Percentiles rank a stretch among this genome's conserved stretches.
Conservation (phyloP, 257 asterid species). For the Gardenia jasminoides region DNA sequence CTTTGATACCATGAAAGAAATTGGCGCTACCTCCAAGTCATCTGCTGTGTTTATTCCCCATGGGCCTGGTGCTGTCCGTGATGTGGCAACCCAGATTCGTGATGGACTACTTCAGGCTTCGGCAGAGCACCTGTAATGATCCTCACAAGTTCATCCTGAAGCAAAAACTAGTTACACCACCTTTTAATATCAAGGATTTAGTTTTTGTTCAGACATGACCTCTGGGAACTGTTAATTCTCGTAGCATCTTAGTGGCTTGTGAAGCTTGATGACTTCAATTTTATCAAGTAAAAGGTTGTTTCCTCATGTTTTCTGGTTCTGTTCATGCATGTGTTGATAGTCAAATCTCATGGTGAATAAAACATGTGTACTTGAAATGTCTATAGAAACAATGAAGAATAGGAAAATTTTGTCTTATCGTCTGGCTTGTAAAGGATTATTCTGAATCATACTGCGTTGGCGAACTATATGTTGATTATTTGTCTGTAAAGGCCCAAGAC, state of each 20-base stretch:
- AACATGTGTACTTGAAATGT: neutral
- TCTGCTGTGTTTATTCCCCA: conserved; percentile 57
- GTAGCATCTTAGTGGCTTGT: neutral
- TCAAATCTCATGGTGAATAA: neutral
- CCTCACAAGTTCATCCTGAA: neutral
- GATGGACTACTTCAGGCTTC: conserved; percentile 51
- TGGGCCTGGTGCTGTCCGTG: conserved; percentile 60
- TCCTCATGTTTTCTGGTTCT: neutral
- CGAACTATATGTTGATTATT: too few relatives aligned
- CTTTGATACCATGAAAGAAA: conserved; percentile 60
- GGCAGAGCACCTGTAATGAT: neutral
- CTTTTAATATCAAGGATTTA: neutral
- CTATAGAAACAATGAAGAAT: too few relatives aligned
- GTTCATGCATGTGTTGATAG: neutral
- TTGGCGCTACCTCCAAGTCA: conserved; percentile 53
- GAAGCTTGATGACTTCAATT: neutral
- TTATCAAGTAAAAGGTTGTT: neutral
- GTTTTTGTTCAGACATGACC: neutral
- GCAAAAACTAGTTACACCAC: neutral
- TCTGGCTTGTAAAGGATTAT: too few relatives aligned
- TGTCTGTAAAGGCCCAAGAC: too few relatives aligned
- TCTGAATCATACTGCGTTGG: too few relatives aligned
- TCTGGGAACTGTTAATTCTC: neutral
- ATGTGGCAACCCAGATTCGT: conserved; percentile 48
- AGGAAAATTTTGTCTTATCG: too few relatives aligned